phyloP scores from a whole-genome alignment of 768 basidiomycete genomes.

The Hirschioporus abietinus region DNA sequence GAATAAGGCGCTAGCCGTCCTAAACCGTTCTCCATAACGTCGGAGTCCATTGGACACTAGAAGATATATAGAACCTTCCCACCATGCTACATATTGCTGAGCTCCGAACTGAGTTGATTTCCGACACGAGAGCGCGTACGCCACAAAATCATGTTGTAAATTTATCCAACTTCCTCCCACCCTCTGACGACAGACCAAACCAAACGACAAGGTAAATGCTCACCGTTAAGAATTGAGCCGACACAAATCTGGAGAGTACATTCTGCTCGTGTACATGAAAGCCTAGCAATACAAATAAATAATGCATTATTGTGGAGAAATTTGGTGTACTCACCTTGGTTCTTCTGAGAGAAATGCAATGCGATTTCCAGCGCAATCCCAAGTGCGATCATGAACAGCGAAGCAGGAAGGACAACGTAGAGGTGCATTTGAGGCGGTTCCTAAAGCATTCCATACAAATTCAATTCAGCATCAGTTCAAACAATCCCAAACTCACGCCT shows the following conservation, averaged over 20 bases:
- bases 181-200: background rate
- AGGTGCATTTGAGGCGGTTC: conserved; percentile 19
- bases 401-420: conserved; percentile 10
- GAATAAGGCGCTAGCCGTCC: too few species aligned
- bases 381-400: conserved; percentile 38
- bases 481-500: background rate
- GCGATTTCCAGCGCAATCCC: conserved; percentile 46
- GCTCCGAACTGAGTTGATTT: background rate
- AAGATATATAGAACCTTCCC: background rate
- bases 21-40: background rate
- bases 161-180: background rate
- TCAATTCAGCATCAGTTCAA: conserved; percentile 1
- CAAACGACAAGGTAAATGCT: conserved; percentile 21
- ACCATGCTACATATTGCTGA: background rate
- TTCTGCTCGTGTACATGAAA: conserved; percentile 47
- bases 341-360: conserved; percentile 34
- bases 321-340: conserved; percentile 32
- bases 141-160: background rate
- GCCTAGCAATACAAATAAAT: conserved; percentile 30
- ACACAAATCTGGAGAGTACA: conserved; percentile 39
- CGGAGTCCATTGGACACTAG: background rate
- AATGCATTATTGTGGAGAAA: background rate
- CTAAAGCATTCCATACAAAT: conserved; percentile 10
- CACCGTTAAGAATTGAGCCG: conserved; percentile 40
- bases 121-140: background rate